phyloP scores from a whole-genome alignment of 2,329 filamentous ascomycete species.

The Diaporthe ilicicola region DNA sequence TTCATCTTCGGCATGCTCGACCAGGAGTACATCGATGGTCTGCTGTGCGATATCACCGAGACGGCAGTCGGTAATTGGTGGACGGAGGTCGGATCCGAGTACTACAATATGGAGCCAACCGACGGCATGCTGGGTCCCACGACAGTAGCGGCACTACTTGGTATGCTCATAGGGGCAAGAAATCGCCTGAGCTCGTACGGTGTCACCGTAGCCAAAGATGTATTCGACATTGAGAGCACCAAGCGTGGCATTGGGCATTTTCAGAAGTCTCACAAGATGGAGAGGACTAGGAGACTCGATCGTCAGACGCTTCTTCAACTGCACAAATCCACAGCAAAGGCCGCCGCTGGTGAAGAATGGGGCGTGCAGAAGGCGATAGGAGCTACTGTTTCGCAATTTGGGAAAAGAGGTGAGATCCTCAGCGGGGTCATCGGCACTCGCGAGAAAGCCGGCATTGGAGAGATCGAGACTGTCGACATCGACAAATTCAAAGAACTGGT shows the following conservation, averaged over 20 bases:
- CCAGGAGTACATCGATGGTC: constrained; percentile 88
- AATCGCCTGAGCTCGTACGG: constrained; percentile 88
- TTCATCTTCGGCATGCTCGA: constrained; percentile 88
- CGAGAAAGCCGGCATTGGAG: constrained; percentile 88
- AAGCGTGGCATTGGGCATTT: constrained; percentile 88
- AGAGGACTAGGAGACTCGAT: constrained; percentile 81
- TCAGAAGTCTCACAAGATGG: constrained; percentile 86
- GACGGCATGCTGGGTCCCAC: constrained; percentile 94
- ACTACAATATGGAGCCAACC: constrained; percentile 90
- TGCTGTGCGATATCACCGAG: constrained; percentile 94
- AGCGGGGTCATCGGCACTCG: constrained; percentile 91
- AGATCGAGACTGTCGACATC: constrained; percentile 91
- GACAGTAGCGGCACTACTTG: constrained; percentile 87
- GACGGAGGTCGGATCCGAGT: constrained; percentile 89
- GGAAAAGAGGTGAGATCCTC: constrained; percentile 92
- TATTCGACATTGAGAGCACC: constrained; percentile 84
- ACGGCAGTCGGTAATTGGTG: constrained; percentile 93
- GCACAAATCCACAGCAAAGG: constrained; percentile 87
- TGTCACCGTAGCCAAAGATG: constrained; percentile 87
- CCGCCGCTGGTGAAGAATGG: constrained; percentile 89
- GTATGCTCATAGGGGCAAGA: constrained; percentile 86
- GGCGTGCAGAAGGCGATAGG: constrained; percentile 94
- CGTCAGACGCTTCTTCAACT: constrained; percentile 82
- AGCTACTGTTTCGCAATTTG: constrained; percentile 91
- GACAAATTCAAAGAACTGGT: constrained; percentile 82